Percentiles rank a stretch among this genome's conserved stretches.
Evolutionary conservation across 2,329 filamentous ascomycete genomes (phyloP).

Genomic region (Graphilbum sp.): DNA sequence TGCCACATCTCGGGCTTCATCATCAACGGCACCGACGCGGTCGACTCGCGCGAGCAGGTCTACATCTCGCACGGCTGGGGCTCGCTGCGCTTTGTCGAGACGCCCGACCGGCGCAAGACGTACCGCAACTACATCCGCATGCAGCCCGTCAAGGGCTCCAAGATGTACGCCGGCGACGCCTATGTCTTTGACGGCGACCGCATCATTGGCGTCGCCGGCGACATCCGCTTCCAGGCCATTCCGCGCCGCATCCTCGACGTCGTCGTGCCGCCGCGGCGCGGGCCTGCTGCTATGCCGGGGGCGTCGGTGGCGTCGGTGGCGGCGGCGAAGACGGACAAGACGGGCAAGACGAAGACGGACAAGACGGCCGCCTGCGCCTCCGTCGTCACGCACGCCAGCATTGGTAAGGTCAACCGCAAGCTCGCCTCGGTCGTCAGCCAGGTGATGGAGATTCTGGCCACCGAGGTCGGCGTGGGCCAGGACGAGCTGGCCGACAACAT

Average conservation of each 20-base stretch:
- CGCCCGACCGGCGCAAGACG: constrained; percentile 24
- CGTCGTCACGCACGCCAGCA: constrained; percentile 27
- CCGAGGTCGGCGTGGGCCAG: constrained; percentile 36
- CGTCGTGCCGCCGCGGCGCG: constrained; percentile 45
- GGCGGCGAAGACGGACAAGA: constrained; percentile 18
- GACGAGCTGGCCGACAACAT: constrained; percentile 40
- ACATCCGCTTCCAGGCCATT: constrained; percentile 51
- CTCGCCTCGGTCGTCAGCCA: constrained; percentile 25
- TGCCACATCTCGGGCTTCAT: constrained; percentile 46
- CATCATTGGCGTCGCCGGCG: constrained; percentile 30
- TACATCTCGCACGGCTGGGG: constrained; percentile 46
- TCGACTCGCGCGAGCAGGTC: constrained; percentile 36
- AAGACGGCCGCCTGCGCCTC: constrained; percentile 18
- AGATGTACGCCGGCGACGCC: constrained; percentile 36
- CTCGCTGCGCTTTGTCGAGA: constrained; percentile 32
- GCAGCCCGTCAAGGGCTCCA: constrained; percentile 33
- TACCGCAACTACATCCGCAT: constrained; percentile 43
- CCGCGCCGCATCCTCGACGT: constrained; percentile 50
- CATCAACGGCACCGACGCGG: constrained; percentile 39
- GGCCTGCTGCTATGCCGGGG: constrained; percentile 20
- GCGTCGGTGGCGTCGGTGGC: constrained; percentile 17
- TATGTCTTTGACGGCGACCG: constrained; percentile 36
- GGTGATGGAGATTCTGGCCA: constrained; percentile 36
- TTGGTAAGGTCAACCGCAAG: constrained; percentile 32
- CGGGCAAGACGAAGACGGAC: constrained; percentile 16